phyloP scores from a whole-genome alignment of 768 basidiomycete species.

The Cantharellus anzutake region DNA sequence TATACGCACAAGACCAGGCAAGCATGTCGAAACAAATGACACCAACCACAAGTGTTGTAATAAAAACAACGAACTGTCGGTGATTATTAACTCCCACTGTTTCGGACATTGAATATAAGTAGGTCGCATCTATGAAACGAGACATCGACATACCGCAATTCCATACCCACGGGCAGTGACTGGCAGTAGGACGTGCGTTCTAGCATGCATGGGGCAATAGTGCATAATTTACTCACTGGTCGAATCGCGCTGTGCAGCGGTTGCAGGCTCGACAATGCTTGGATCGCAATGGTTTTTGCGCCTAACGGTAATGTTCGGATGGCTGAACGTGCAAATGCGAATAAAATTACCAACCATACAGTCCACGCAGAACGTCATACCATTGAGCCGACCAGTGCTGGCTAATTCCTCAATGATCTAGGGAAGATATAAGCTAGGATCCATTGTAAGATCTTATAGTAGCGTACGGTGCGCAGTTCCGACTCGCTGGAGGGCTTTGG shows the following conservation, averaged over 20 bases:
- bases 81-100: slow-evolving; percentile 85
- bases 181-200: slow-evolving; percentile 14
- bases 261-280: slow-evolving; percentile 92
- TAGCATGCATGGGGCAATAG: not conserved
- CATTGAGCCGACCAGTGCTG: slow-evolving; percentile 72
- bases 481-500: slow-evolving; percentile 64
- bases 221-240: slow-evolving; percentile 47
- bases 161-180: slow-evolving; percentile 99
- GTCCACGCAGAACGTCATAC: slow-evolving; percentile 88
- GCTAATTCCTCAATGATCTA: slow-evolving; percentile 86
- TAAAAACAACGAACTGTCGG: slow-evolving; percentile 89
- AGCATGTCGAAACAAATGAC: slow-evolving; percentile 71
- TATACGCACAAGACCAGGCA: slow-evolving; percentile 52
- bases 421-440: not conserved
- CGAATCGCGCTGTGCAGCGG: slow-evolving; percentile 73
- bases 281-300: slow-evolving; percentile 76
- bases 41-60: slow-evolving; percentile 65
- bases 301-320: slow-evolving; percentile 21
- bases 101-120: not conserved
- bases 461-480: slow-evolving; percentile 67
- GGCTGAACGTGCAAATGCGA: not conserved
- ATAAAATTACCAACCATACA: slow-evolving; percentile 53
- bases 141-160: slow-evolving; percentile 59
- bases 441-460: not conserved
- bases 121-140: not conserved